These are phyloP conservation scores for Geoglossum cookeanum DNA, from an alignment of 2,329 filamentous ascomycete genomes.

Conservation along the genomic window DNA sequence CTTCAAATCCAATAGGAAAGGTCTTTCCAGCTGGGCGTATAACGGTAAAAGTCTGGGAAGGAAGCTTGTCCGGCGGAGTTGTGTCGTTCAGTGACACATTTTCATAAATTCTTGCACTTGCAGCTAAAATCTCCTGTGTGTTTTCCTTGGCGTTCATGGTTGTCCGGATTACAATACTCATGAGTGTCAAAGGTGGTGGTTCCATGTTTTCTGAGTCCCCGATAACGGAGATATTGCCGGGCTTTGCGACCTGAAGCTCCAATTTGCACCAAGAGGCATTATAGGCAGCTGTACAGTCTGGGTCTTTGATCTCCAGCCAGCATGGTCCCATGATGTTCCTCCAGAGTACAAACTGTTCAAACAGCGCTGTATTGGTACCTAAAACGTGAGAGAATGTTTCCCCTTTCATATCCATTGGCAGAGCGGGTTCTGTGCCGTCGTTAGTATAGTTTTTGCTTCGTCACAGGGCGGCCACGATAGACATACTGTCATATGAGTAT, in stretches of 20 bases:
- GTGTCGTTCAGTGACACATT: slow-evolving; percentile 76
- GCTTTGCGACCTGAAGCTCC: slow-evolving; percentile 65
- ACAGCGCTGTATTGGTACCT: slow-evolving; percentile 78
- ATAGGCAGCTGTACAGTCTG: slow-evolving; percentile 65
- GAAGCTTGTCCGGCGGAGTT: slow-evolving; percentile 70
- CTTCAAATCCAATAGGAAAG: slow-evolving; percentile 78
- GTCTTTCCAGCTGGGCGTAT: slow-evolving; percentile 59
- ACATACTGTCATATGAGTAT: slow-evolving; percentile 70
- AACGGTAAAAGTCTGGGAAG: slow-evolving; percentile 78
- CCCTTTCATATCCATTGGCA: slow-evolving; percentile 54
- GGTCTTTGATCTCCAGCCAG: slow-evolving; percentile 80
- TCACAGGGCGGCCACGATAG: not conserved
- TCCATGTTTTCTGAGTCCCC: slow-evolving; percentile 67
- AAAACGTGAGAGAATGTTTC: slow-evolving; percentile 92
- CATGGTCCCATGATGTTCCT: slow-evolving; percentile 99
- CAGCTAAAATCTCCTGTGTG: slow-evolving; percentile 86
- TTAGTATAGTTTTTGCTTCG: not conserved
- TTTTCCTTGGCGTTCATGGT: slow-evolving; percentile 80
- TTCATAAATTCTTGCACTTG: slow-evolving; percentile 83
- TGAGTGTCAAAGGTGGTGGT: slow-evolving; percentile 75
- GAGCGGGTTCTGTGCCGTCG: slow-evolving; percentile 33
- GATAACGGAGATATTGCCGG: slow-evolving; percentile 52
- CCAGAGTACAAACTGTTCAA: slow-evolving; percentile 96
- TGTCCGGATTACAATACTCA: slow-evolving; percentile 82
- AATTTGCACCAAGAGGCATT: slow-evolving; percentile 96